Conservation (phyloP, 768 basidiomycete species). For the Lentinula raphanica region DNA sequence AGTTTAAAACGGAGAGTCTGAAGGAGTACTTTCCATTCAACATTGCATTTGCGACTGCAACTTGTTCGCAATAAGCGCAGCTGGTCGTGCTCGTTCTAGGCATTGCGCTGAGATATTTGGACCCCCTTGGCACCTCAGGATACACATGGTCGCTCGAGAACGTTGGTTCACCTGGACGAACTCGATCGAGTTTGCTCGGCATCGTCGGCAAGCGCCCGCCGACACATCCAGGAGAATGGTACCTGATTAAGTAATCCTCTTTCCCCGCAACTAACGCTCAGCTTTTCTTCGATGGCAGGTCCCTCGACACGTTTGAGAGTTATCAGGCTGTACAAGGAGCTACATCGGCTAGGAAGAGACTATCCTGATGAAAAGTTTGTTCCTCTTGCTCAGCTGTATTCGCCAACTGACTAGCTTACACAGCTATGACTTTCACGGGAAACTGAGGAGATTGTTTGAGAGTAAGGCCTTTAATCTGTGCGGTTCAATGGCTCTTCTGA, state of each 20-base stretch:
- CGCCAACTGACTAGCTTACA: constrained; percentile 8
- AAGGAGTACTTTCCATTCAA: neutral
- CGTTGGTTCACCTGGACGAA: too few relatives aligned
- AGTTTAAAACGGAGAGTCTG: neutral
- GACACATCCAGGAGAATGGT: too few relatives aligned
- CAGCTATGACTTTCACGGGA: constrained; percentile 76
- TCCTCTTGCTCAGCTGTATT: constrained; percentile 10
- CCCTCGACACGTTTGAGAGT: constrained; percentile 56
- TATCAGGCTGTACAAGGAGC: constrained; percentile 74
- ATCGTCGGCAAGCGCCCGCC: too few relatives aligned
- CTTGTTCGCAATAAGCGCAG: too few relatives aligned
- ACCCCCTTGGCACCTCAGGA: too few relatives aligned
- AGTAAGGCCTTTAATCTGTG: constrained; percentile 27
- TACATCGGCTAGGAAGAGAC: constrained; percentile 73
- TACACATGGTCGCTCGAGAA: too few relatives aligned
- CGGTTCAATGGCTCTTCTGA: neutral
- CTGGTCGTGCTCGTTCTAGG: neutral
- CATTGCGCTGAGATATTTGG: too few relatives aligned
- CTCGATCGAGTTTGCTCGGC: too few relatives aligned
- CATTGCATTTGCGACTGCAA: neutral
- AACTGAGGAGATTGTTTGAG: constrained; percentile 67
- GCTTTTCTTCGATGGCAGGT: constrained; percentile 35
- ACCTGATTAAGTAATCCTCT: neutral
- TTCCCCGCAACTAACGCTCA: too few relatives aligned
- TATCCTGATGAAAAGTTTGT: constrained; percentile 79